Conservation (phyloP, 306 rosid species). For the Rosa persica region DNA sequence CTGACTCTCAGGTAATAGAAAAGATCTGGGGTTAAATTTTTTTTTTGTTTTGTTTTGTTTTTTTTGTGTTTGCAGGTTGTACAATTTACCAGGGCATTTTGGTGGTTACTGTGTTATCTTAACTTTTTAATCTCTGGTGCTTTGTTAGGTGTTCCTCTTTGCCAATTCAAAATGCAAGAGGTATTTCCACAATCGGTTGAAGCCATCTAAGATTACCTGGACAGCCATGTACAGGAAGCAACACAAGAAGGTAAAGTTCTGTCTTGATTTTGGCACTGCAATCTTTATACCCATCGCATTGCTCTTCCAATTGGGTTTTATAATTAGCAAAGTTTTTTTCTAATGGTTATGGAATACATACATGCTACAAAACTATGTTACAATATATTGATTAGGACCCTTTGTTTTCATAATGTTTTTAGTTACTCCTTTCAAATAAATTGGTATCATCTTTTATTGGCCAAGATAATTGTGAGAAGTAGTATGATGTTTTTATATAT, state of each 20-base stretch:
- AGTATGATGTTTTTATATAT: not conserved
- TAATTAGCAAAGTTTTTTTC: not conserved
- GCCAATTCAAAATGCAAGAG: slow-evolving; percentile 77
- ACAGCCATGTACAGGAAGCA: slow-evolving; percentile 91
- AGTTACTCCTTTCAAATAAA: not conserved
- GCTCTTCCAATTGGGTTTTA: too few relatives aligned
- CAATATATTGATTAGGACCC: not conserved
- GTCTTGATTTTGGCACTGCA: not conserved
- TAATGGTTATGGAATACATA: not conserved
- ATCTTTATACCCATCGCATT: not conserved
- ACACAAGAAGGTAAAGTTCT: slow-evolving; percentile 60
- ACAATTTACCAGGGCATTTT: not conserved
- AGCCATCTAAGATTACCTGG: slow-evolving; percentile 90
- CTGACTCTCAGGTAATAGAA: slow-evolving; percentile 74
- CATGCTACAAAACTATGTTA: not conserved
- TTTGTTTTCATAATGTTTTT: not conserved
- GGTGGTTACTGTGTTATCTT: not conserved
- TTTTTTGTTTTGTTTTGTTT: too few relatives aligned
- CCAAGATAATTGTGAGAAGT: not conserved
- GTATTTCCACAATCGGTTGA: slow-evolving; percentile 73
- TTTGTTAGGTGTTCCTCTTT: slow-evolving; percentile 65
- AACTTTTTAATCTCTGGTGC: not conserved
- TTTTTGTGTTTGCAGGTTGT: not conserved
- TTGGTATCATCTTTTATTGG: not conserved
- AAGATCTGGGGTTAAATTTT: not conserved